Evolutionary conservation across 345 rosid genomes (phyloP).

Genomic region (Trapa incisa): DNA sequence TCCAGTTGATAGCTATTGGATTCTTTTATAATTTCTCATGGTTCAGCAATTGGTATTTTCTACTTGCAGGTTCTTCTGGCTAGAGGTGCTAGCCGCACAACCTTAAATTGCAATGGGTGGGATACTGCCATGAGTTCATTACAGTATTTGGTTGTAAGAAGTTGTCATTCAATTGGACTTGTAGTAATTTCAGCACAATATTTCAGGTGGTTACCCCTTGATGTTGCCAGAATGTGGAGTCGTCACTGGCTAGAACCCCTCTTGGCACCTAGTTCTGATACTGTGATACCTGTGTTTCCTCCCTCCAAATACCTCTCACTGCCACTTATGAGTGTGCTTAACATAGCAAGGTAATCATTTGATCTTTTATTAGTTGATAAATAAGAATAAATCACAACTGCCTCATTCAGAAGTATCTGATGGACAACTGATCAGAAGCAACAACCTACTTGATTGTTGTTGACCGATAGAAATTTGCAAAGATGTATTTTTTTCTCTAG

Average conservation of each 20-base stretch:
- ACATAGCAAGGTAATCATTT: slow-evolving; percentile 68
- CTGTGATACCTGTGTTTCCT: slow-evolving; percentile 56
- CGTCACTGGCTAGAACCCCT: slow-evolving; percentile 96
- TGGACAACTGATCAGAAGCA: neutral
- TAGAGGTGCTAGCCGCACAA: slow-evolving; percentile 66
- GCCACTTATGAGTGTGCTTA: slow-evolving; percentile 80
- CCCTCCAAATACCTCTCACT: slow-evolving; percentile 71
- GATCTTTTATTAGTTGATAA: neutral
- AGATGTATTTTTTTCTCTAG: neutral
- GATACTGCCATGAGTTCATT: slow-evolving; percentile 3
- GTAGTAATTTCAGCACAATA: neutral
- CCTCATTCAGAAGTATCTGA: neutral
- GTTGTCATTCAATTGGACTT: neutral
- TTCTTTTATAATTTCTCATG: neutral
- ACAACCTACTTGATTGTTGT: neutral
- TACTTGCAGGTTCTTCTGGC: slow-evolving; percentile 65
- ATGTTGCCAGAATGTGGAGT: slow-evolving; percentile 98
- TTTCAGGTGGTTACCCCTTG: slow-evolving; percentile 87
- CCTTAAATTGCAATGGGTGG: slow-evolving; percentile 91
- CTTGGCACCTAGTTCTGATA: slow-evolving; percentile 60
- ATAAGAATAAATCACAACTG: neutral
- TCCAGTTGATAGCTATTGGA: neutral
- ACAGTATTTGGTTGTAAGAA: neutral
- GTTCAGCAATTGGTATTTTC: neutral
- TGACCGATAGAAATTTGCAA: neutral